Percentiles rank a stretch among this genome's conserved stretches.
These are phyloP conservation scores for Aspergillus mulundensis DNA, from an alignment of 495 filamentous ascomycete genomes.

Conservation along the genomic window DNA sequence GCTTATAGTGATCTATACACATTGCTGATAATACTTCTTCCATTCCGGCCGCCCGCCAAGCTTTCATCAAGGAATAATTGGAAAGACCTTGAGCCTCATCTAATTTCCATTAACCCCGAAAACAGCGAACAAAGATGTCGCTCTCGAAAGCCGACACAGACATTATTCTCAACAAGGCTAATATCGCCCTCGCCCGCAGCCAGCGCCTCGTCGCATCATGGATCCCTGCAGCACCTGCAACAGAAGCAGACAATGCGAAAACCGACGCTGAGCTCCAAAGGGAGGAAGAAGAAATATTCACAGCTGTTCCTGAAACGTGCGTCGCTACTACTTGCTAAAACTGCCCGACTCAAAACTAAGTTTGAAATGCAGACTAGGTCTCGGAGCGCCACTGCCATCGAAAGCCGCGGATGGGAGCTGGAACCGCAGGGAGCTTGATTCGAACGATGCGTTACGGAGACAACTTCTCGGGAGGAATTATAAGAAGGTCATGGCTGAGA, in stretches of 20 bases:
- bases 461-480: constrained; percentile 48
- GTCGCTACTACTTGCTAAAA: constrained; percentile 4
- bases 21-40: not conserved
- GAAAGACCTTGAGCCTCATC: not conserved
- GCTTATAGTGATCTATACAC: not conserved
- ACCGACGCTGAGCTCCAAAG: constrained; percentile 40
- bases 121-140: constrained; percentile 24
- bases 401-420: constrained; percentile 38
- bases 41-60: not conserved
- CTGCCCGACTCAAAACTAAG: not conserved
- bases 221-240: constrained; percentile 43
- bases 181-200: constrained; percentile 46
- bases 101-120: not conserved
- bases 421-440: constrained; percentile 36
- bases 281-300: constrained; percentile 51
- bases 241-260: constrained; percentile 41
- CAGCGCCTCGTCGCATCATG: constrained; percentile 51
- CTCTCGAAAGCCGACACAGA: constrained; percentile 40
- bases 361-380: constrained; percentile 37
- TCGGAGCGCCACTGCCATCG: constrained; percentile 44
- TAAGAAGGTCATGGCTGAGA: constrained; percentile 36
- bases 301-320: constrained; percentile 49
- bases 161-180: constrained; percentile 47
- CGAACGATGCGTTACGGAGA: constrained; percentile 44
- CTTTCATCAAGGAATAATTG: not conserved